Percentiles rank a stretch among this genome's conserved stretches.
Conservation (phyloP, 768 basidiomycete species). For the Suillus cothurnatus region DNA sequence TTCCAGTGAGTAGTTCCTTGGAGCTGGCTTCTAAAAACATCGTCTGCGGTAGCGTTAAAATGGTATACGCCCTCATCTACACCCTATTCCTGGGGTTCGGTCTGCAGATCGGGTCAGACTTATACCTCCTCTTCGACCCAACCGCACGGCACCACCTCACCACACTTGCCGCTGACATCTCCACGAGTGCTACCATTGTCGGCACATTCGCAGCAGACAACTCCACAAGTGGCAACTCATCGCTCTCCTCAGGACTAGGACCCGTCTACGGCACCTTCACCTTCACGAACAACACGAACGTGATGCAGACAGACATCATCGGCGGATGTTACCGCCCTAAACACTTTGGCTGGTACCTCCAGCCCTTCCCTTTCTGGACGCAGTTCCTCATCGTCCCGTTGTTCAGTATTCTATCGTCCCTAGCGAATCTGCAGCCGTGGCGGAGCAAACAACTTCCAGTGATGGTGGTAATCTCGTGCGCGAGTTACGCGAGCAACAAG, state of each 20-base stretch:
- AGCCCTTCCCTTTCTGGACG: slow-evolving; percentile 79
- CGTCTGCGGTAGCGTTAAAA: slow-evolving; percentile 80
- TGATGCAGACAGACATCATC: slow-evolving; percentile 48
- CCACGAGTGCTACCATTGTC: slow-evolving; percentile 51
- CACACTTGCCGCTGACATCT: slow-evolving; percentile 51
- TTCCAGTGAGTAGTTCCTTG: slow-evolving; percentile 74
- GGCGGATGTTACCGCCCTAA: slow-evolving; percentile 74
- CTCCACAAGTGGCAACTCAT: slow-evolving; percentile 40
- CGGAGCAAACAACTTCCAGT: slow-evolving; percentile 71
- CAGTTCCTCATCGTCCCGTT: slow-evolving; percentile 74
- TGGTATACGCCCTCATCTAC: slow-evolving; percentile 89
- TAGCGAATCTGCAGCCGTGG: slow-evolving; percentile 79
- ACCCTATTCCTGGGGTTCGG: slow-evolving; percentile 85
- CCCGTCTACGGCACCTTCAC: slow-evolving; percentile 65
- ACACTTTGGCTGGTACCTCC: slow-evolving; percentile 74
- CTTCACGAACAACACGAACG: slow-evolving; percentile 57
- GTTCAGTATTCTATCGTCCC: slow-evolving; percentile 71
- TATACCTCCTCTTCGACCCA: slow-evolving; percentile 73
- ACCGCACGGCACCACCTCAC: slow-evolving; percentile 54
- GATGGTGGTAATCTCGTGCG: slow-evolving; percentile 85
- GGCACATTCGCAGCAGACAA: slow-evolving; percentile 72
- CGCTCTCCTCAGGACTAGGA: slow-evolving; percentile 2
- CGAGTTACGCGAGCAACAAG: slow-evolving; percentile 78
- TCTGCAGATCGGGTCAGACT: slow-evolving; percentile 80
- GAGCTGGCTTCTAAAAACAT: slow-evolving; percentile 88